These are phyloP conservation scores for Coriaria nepalensis DNA, from an alignment of 306 rosid genomes.

Conservation along the genomic window DNA sequence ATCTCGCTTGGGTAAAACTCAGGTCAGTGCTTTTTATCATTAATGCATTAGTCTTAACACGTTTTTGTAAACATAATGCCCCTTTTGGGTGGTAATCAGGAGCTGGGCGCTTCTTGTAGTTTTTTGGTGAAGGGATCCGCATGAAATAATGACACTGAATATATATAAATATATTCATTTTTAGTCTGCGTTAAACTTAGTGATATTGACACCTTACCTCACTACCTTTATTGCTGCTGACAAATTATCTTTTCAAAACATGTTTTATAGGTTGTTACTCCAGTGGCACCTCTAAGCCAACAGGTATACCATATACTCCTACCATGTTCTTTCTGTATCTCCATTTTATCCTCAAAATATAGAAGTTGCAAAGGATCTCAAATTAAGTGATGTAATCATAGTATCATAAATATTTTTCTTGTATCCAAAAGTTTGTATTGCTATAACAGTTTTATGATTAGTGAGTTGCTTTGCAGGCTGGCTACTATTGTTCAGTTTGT, in stretches of 20 bases:
- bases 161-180: too few species aligned
- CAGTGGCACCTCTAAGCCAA: slow-evolving; percentile 94
- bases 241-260: neutral
- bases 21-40: slow-evolving; percentile 25
- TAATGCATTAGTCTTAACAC: neutral
- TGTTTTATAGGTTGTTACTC: slow-evolving; percentile 84
- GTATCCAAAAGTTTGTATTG: too few species aligned
- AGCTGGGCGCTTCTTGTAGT: too few species aligned
- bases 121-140: too few species aligned
- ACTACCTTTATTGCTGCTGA: neutral
- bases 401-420: too few species aligned
- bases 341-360: neutral
- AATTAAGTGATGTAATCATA: neutral
- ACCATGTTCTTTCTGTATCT: slow-evolving; percentile 3
- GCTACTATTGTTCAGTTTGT: slow-evolving; percentile 88
- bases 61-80: too few species aligned
- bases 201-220: too few species aligned
- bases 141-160: too few species aligned
- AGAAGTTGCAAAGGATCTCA: too few species aligned
- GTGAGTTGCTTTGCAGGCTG: slow-evolving; percentile 50
- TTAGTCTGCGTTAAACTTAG: too few species aligned
- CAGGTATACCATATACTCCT: slow-evolving; percentile 40
- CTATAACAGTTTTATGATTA: neutral
- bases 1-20: slow-evolving; percentile 93
- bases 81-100: too few species aligned